Conservation (phyloP, 148 eudicot species). For the Persicaria maculosa region DNA sequence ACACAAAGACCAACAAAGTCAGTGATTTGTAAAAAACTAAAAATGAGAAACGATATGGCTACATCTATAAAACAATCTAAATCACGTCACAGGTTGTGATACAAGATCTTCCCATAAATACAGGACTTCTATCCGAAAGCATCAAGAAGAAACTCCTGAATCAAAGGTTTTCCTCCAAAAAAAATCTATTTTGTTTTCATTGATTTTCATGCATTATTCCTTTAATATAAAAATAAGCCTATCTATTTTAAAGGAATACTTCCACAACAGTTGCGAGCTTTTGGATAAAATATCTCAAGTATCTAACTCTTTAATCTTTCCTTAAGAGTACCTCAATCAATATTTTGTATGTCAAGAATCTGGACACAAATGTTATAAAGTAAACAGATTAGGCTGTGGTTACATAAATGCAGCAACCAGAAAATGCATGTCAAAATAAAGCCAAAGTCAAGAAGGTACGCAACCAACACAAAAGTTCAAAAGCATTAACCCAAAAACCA, state of each 20-base stretch:
- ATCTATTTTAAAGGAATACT: slow-evolving; percentile 1
- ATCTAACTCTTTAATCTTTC: no score
- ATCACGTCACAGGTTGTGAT: not conserved
- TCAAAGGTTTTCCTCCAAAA: not conserved
- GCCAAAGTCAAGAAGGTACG: not conserved
- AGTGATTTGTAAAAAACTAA: not conserved
- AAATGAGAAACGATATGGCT: not conserved
- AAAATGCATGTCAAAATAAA: not conserved
- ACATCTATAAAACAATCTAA: not conserved
- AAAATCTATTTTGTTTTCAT: not conserved
- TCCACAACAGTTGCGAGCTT: not conserved
- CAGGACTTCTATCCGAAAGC: not conserved
- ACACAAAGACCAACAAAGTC: not conserved
- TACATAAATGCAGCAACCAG: not conserved
- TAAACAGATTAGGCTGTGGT: slow-evolving; percentile 1
- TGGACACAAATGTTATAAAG: not conserved
- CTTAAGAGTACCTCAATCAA: not conserved
- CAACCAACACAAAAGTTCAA: not conserved
- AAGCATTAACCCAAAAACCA: not conserved
- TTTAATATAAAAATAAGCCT: not conserved
- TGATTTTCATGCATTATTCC: not conserved
- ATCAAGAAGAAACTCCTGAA: not conserved
- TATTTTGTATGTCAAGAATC: not conserved
- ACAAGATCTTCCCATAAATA: not conserved
- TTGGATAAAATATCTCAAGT: not conserved